Evolutionary conservation across 1,284 basidiomycete genomes (phyloP).

Genomic region (Trametes versicolor): DNA sequence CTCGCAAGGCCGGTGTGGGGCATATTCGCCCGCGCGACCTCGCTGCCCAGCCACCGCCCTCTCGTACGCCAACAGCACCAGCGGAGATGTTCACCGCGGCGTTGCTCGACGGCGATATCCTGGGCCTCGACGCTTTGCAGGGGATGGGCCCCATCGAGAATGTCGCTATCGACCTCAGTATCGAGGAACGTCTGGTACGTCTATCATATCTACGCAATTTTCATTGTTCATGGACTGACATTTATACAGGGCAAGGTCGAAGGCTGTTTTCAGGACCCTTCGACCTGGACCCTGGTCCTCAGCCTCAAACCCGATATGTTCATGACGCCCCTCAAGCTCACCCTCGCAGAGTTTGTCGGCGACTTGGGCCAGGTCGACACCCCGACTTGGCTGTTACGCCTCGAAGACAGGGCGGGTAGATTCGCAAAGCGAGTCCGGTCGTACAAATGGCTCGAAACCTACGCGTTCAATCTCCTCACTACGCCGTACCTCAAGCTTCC

Average conservation of each 20-base stretch:
- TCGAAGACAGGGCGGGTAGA: neutral
- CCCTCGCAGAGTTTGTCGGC: neutral
- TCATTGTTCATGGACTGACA: neutral
- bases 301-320: neutral
- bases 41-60: neutral
- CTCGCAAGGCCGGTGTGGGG: neutral
- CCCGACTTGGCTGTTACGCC: neutral
- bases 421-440: neutral
- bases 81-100: slow-evolving; percentile 1
- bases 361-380: neutral
- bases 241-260: neutral
- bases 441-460: neutral
- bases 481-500: neutral
- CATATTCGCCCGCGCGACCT: slow-evolving; percentile 1
- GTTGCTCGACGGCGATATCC: neutral
- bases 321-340: neutral
- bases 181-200: neutral
- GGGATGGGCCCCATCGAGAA: neutral
- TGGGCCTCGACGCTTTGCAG: neutral
- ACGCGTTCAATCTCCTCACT: neutral
- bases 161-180: neutral
- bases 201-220: neutral
- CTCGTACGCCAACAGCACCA: neutral
- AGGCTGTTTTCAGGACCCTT: slow-evolving; percentile 1
- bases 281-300: neutral